Evolutionary conservation across 352 stramenopile genomes (phyloP), one percentile per base, ranked within the genome.

Genomic region (Pythium sukuiense): DNA sequence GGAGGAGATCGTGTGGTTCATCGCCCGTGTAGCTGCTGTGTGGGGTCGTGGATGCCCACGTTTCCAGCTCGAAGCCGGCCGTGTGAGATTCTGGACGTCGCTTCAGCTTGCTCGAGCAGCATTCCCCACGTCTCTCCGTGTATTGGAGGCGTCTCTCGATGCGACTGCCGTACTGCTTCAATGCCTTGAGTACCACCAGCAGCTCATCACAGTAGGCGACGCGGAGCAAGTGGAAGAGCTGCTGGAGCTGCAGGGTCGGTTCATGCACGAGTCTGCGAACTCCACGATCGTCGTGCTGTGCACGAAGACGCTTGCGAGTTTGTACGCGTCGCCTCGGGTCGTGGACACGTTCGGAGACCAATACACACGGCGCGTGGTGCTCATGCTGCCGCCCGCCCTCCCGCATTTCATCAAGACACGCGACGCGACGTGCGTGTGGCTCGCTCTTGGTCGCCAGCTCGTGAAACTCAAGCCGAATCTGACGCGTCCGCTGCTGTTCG

Each of bases 1-100:
- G 6, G 76, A 86, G 72, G 77, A 88, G 53, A 67, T 88, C 20
- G 69, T 77, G 56, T 79, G 70, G 69, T 65, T 48, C 2, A 35
- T 80, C 11, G 69, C 68, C 43, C 63, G 71, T n/a, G n/a, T 85
- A 0, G 32, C 83, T 2, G 27, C 50, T 0, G 29, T 67, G 11
- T 64, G 68, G 0, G 73, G 65, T 59, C 55, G 41, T 8, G 41
- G 33, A 6, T 81, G 68, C 1, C 53, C 57, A 3, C 80, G 74
- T 2, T 86, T 88, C 58, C 72, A 88, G 37, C 71, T 71, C 26
- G 67, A 83, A 53, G 73, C 63, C 0, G 74, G 76, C 9, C 50
- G 69, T 7, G 13, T 80, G 6, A 48, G 59, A 35, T 49, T 85
- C 27, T 85, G 76, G 74, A 62, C 39, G 7, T 59, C 73, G 12